phyloP scores from a whole-genome alignment of 805 yeast genomes.

The Kregervanrija delftensis region DNA sequence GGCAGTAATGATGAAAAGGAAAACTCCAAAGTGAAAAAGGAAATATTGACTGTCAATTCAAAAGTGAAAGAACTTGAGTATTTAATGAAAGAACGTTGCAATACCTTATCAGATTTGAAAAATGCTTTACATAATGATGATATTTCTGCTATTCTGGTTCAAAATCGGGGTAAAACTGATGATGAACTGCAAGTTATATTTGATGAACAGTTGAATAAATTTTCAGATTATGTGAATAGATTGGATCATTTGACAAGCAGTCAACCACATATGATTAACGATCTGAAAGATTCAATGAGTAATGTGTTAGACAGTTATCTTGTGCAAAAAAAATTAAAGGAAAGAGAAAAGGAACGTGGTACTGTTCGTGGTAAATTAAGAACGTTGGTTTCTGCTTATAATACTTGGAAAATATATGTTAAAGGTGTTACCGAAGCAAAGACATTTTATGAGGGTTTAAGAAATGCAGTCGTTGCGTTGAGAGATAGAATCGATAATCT shows the following conservation, averaged over 20 bases:
- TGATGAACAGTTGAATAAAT: slow-evolving; percentile 68
- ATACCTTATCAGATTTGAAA: slow-evolving; percentile 60
- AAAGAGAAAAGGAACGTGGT: slow-evolving; percentile 33
- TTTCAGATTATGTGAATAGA: slow-evolving; percentile 59
- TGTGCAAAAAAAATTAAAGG: slow-evolving; percentile 37
- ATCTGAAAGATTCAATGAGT: slow-evolving; percentile 37
- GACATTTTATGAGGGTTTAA: slow-evolving; percentile 45
- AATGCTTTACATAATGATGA: slow-evolving; percentile 73
- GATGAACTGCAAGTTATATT: slow-evolving; percentile 46
- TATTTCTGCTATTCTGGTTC: slow-evolving; percentile 66
- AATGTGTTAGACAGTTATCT: slow-evolving; percentile 39
- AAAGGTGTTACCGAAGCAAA: slow-evolving; percentile 57
- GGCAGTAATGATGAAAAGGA: slow-evolving; percentile 5
- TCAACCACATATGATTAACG: slow-evolving; percentile 45
- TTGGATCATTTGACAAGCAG: slow-evolving; percentile 61
- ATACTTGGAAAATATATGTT: slow-evolving; percentile 50
- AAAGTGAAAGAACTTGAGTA: slow-evolving; percentile 53
- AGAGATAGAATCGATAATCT: slow-evolving; percentile 21
- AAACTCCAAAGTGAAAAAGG: slow-evolving; percentile 25
- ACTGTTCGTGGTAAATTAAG: slow-evolving; percentile 32
- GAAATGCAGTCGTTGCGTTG: slow-evolving; percentile 29
- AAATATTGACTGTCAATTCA: slow-evolving; percentile 48
- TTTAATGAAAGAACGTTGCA: slow-evolving; percentile 55
- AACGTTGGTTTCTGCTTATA: slow-evolving; percentile 41
- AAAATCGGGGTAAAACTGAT: slow-evolving; percentile 45